phyloP scores from a whole-genome alignment of 1,284 basidiomycete genomes.

The Volvariella surrecta region DNA sequence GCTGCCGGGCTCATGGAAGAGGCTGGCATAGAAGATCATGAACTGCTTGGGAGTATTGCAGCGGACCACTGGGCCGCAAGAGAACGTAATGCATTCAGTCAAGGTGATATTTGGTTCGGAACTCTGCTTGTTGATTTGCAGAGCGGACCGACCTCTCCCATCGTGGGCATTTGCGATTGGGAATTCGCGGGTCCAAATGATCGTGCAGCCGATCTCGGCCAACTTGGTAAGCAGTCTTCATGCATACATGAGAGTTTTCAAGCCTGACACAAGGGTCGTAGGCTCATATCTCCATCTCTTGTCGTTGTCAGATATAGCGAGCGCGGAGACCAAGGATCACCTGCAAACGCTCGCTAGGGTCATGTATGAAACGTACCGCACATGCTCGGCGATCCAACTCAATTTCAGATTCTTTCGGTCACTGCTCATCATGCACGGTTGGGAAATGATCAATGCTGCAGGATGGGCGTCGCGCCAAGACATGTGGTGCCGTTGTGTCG shows the following conservation, averaged over 20 bases:
- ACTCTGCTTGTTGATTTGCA: constrained; percentile 4
- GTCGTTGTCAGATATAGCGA: neutral
- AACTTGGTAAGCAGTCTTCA: constrained; percentile 8
- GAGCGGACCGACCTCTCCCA: neutral
- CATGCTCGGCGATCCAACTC: neutral
- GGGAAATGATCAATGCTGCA: constrained; percentile 8
- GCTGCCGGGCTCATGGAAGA: constrained; percentile 2
- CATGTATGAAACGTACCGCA: neutral
- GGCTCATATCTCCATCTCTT: neutral
- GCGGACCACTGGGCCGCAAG: constrained; percentile 7
- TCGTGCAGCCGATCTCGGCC: constrained; percentile 7
- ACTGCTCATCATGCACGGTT: constrained; percentile 8
- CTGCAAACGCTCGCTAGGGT: neutral
- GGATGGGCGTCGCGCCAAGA: constrained; percentile 7
- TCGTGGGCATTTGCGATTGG: constrained; percentile 8
- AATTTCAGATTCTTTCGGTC: constrained; percentile 5
- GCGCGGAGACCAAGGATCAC: neutral
- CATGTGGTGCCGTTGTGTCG: constrained; percentile 6
- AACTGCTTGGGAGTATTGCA: constrained; percentile 4
- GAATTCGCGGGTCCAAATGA: constrained; percentile 10
- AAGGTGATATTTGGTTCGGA: constrained; percentile 9
- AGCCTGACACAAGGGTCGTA: neutral
- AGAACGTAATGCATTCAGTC: constrained; percentile 5
- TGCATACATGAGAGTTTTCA: constrained; percentile 1
- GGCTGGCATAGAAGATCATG: constrained; percentile 5